These are phyloP conservation scores for Globisporangium paroecandrum DNA, from an alignment of 352 stramenopile genomes.

Conservation along the genomic window DNA sequence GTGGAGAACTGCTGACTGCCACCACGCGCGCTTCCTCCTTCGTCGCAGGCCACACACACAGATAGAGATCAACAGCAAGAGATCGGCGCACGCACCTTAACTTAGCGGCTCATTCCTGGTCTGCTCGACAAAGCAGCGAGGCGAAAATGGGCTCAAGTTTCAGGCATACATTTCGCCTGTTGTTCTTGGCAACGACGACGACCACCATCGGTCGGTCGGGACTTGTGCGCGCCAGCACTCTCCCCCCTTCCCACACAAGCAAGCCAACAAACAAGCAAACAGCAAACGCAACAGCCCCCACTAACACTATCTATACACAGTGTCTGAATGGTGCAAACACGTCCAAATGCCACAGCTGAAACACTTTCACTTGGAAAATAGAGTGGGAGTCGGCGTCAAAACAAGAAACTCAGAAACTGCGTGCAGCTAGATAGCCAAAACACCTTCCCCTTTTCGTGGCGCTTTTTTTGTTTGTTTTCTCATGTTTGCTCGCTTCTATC, in stretches of 20 bases:
- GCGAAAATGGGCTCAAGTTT: constrained; percentile 8
- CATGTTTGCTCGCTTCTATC: neutral
- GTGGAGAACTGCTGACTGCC: constrained; percentile 5
- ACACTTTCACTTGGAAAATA: neutral
- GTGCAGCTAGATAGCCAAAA: neutral
- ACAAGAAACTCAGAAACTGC: neutral
- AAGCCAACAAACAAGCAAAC: neutral
- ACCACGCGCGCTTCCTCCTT: neutral
- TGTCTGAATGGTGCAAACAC: neutral
- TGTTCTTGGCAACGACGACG: constrained; percentile 15
- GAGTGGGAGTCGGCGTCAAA: too few relatives aligned
- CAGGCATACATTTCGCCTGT: constrained; percentile 12
- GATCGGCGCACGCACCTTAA: neutral
- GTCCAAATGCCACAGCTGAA: neutral
- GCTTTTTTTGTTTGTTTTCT: constrained; percentile 7
- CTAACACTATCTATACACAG: neutral
- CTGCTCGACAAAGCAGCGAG: constrained; percentile 7
- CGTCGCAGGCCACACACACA: neutral
- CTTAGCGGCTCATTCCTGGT: neutral
- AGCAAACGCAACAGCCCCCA: neutral
- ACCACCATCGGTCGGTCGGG: constrained; percentile 17
- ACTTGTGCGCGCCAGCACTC: neutral
- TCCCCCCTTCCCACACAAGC: constrained; percentile 1
- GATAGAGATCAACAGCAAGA: neutral
- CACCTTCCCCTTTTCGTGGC: neutral